These are phyloP conservation scores for Annulohypoxylon truncatum DNA, from an alignment of 2,329 filamentous ascomycete genomes.

Conservation along the genomic window DNA sequence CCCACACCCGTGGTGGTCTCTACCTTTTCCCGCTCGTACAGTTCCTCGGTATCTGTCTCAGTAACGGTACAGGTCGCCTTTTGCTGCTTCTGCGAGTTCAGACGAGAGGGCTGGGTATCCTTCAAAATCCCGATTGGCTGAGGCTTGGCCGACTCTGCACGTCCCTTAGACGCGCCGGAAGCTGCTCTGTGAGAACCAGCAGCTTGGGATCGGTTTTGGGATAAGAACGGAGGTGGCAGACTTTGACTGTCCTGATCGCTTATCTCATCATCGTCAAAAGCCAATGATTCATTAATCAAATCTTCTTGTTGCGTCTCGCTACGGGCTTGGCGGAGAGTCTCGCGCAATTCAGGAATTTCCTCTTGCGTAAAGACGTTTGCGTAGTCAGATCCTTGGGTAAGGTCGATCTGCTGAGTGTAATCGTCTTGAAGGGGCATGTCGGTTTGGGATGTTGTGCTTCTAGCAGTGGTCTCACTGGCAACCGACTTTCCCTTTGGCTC, in stretches of 20 bases:
- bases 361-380: constrained; percentile 48
- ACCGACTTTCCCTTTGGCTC: constrained; percentile 48
- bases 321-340: constrained; percentile 45
- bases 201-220: constrained; percentile 31
- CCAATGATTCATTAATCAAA: constrained; percentile 38
- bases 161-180: constrained; percentile 35
- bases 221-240: constrained; percentile 46
- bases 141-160: constrained; percentile 27
- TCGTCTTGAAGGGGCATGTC: constrained; percentile 53
- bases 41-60: constrained; percentile 33
- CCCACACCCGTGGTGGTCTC: constrained; percentile 14
- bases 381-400: constrained; percentile 52
- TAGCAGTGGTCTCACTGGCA: constrained; percentile 51
- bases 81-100: constrained; percentile 30
- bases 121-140: constrained; percentile 52
- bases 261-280: constrained; percentile 38
- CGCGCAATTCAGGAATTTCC: constrained; percentile 39
- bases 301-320: constrained; percentile 43
- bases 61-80: constrained; percentile 11
- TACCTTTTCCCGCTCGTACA: constrained; percentile 10
- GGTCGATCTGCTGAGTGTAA: constrained; percentile 52
- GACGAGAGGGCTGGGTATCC: constrained; percentile 49
- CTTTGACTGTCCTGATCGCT: constrained; percentile 47
- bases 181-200: constrained; percentile 39
- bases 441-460: constrained; percentile 49